phyloP scores from a whole-genome alignment of 257 asterid species.

The Penstemon newberryi region DNA sequence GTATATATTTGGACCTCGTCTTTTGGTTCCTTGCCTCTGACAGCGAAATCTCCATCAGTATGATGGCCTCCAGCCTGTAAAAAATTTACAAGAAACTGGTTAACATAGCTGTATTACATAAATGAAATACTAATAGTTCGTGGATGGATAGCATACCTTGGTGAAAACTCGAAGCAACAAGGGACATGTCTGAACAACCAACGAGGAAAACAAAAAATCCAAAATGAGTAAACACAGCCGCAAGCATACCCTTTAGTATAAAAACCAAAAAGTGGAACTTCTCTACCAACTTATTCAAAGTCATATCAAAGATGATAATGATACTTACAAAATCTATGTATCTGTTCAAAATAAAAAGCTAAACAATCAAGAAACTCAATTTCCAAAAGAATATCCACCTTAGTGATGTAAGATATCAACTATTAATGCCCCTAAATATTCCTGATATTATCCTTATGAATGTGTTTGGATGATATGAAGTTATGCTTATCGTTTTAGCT shows the following conservation, averaged over 20 bases:
- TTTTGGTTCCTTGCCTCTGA: conserved; percentile 98
- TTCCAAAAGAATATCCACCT: not conserved
- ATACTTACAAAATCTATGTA: not conserved
- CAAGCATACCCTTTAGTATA: not conserved
- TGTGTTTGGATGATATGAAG: not conserved
- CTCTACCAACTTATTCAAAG: too few species aligned
- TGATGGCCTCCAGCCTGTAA: conserved; percentile 89
- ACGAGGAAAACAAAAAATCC: not conserved
- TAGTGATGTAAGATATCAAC: conserved; percentile 1
- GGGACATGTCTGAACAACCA: conserved; percentile 67
- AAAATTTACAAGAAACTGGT: not conserved
- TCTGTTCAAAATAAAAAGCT: not conserved
- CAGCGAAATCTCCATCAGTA: conserved; percentile 75
- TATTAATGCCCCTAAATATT: too few species aligned
- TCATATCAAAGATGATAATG: not conserved
- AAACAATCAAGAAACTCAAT: not conserved
- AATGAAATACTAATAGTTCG: not conserved
- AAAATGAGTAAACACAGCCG: not conserved
- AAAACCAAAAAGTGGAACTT: too few species aligned
- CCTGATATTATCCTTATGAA: not conserved
- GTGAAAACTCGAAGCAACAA: conserved; percentile 85
- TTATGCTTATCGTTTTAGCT: not conserved
- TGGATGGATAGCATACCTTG: conserved; percentile 50
- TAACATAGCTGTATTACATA: not conserved
- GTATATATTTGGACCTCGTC: conserved; percentile 98